These are phyloP conservation scores for Auriscalpium microsporum DNA, from an alignment of 768 basidiomycete genomes.

Conservation along the genomic window DNA sequence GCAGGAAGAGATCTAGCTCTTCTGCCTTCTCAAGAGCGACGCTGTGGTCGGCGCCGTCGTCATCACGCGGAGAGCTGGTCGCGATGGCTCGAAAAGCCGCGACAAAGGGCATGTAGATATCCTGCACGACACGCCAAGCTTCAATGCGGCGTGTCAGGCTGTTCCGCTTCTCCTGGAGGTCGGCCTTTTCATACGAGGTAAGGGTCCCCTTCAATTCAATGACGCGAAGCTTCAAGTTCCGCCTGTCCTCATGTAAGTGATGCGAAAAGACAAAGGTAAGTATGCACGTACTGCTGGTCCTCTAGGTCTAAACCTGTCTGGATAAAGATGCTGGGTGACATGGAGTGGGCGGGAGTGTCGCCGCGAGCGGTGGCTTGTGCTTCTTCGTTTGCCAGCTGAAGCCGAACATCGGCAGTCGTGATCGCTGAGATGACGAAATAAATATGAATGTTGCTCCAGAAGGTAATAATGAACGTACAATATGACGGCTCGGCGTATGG, in stretches of 20 bases:
- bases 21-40: background rate
- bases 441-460: background rate
- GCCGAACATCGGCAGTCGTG: slow-evolving; percentile 6
- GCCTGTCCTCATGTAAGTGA: background rate
- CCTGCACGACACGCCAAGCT: slow-evolving; percentile 6
- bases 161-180: slow-evolving; percentile 4
- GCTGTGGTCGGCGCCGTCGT: background rate
- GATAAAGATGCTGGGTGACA: slow-evolving; percentile 13
- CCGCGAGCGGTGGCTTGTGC: background rate
- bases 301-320: slow-evolving; percentile 17
- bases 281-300: slow-evolving; percentile 18
- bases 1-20: background rate
- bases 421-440: background rate
- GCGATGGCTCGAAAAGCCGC: background rate
- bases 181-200: background rate
- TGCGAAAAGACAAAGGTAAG: background rate
- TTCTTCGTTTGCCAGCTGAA: slow-evolving; percentile 7
- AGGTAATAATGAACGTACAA: background rate
- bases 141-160: slow-evolving; percentile 1
- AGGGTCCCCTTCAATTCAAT: background rate
- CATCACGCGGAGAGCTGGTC: background rate
- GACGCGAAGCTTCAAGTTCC: background rate
- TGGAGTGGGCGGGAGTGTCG: slow-evolving; percentile 4
- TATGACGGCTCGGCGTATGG: slow-evolving; percentile 10
- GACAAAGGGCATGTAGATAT: slow-evolving; percentile 12